Conservation (phyloP, 495 filamentous ascomycete genomes). For the Aspergillus sparsus region DNA sequence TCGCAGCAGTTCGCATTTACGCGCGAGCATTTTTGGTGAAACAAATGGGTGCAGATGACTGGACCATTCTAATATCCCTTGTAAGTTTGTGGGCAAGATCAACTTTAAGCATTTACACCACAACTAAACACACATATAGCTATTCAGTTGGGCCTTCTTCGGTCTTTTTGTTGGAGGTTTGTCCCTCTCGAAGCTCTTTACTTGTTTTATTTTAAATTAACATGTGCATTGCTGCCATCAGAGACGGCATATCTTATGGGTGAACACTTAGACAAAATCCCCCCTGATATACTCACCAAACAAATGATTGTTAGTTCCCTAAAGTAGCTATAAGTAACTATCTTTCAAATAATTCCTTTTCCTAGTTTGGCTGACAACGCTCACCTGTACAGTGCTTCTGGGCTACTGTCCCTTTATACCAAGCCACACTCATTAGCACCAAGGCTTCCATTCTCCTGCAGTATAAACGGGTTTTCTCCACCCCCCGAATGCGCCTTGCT, state of each 20-base stretch:
- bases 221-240: constrained; percentile 8
- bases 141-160: constrained; percentile 42
- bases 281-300: constrained; percentile 19
- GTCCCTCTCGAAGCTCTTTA: constrained; percentile 9
- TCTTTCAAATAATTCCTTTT: not conserved
- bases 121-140: constrained; percentile 16
- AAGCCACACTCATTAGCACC: constrained; percentile 36
- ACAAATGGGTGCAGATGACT: constrained; percentile 60
- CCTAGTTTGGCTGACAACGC: not conserved
- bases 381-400: constrained; percentile 34
- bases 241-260: constrained; percentile 43
- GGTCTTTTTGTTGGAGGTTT: constrained; percentile 37
- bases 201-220: constrained; percentile 15
- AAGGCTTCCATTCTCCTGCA: constrained; percentile 44
- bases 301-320: constrained; percentile 36
- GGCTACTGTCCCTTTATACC: constrained; percentile 39
- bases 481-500: constrained; percentile 39
- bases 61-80: constrained; percentile 32
- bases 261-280: constrained; percentile 32
- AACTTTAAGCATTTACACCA: not conserved
- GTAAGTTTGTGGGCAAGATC: constrained; percentile 20
- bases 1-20: constrained; percentile 41
- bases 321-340: not conserved
- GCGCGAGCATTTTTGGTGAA: constrained; percentile 58
- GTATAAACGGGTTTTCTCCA: constrained; percentile 42